Evolutionary conservation across 805 yeast genomes (phyloP).

Genomic region (Yamadazyma philogaea): DNA sequence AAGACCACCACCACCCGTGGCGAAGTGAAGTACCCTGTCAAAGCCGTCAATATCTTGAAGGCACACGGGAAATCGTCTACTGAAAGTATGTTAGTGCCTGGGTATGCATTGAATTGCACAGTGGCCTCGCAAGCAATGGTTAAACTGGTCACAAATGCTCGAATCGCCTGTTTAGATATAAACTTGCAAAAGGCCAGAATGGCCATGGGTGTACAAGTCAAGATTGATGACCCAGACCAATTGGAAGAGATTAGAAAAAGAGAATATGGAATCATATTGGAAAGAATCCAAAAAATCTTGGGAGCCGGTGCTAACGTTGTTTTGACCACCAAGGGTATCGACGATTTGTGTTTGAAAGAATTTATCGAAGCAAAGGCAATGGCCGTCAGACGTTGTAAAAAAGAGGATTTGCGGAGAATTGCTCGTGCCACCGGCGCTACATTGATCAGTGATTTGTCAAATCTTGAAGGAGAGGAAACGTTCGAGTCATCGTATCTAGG

Average conservation of each 20-base stretch:
- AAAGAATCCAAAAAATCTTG: slow-evolving; percentile 76
- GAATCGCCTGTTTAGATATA: slow-evolving; percentile 85
- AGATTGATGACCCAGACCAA: slow-evolving; percentile 96
- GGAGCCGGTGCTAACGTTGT: slow-evolving; percentile 91
- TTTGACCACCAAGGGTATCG: slow-evolving; percentile 91
- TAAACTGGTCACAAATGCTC: slow-evolving; percentile 64
- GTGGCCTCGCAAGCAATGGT: slow-evolving; percentile 97
- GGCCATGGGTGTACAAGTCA: slow-evolving; percentile 98
- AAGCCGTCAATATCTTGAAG: slow-evolving; percentile 92
- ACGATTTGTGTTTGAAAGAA: slow-evolving; percentile 85
- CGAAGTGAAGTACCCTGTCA: slow-evolving; percentile 89
- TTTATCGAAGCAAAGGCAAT: slow-evolving; percentile 88
- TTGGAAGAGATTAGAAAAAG: slow-evolving; percentile 88
- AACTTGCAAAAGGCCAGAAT: slow-evolving; percentile 93
- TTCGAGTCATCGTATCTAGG: slow-evolving; percentile 86
- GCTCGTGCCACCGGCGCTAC: slow-evolving; percentile 99
- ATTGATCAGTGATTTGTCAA: slow-evolving; percentile 78
- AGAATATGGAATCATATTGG: slow-evolving; percentile 81
- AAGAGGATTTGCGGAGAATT: slow-evolving; percentile 93
- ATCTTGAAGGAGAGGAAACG: slow-evolving; percentile 93
- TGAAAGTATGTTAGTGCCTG: slow-evolving; percentile 84
- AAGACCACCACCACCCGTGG: slow-evolving; percentile 87
- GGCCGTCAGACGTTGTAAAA: slow-evolving; percentile 96
- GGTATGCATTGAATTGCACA: slow-evolving; percentile 95
- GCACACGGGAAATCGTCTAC: slow-evolving; percentile 93